phyloP scores from a whole-genome alignment of 2,329 filamentous ascomycete genomes.

The Xylariales sp. region DNA sequence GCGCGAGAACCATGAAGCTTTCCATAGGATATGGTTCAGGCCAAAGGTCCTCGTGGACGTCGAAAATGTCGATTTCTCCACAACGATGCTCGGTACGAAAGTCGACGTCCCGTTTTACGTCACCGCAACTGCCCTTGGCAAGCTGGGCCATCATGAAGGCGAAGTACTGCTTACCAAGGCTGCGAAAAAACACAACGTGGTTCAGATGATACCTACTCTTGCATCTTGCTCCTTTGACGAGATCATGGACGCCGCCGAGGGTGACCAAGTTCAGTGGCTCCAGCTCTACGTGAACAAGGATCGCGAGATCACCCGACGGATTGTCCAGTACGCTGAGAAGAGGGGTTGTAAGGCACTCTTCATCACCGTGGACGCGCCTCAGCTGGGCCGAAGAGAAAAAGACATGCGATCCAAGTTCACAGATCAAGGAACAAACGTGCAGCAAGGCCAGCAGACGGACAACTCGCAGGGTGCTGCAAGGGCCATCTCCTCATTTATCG shows the following conservation, averaged over 20 bases:
- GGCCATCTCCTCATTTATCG: conserved; percentile 95
- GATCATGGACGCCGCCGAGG: conserved; percentile 78
- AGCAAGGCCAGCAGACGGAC: conserved; percentile 72
- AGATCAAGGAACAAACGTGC: conserved; percentile 79
- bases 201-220: conserved; percentile 98
- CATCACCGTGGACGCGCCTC: conserved; percentile 96
- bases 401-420: conserved; percentile 94
- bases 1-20: conserved; percentile 92
- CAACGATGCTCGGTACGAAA: conserved; percentile 89
- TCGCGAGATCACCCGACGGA: conserved; percentile 81
- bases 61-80: conserved; percentile 78
- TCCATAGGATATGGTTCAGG: conserved; percentile 96
- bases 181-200: conserved; percentile 78
- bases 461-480: conserved; percentile 88
- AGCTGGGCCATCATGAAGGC: conserved; percentile 89
- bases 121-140: conserved; percentile 91
- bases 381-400: conserved; percentile 91
- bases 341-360: conserved; percentile 94
- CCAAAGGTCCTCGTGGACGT: conserved; percentile 87
- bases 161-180: conserved; percentile 88
- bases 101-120: conserved; percentile 90
- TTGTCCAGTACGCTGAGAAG: conserved; percentile 85
- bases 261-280: conserved; percentile 88
- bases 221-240: conserved; percentile 98
- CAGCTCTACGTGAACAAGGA: conserved; percentile 98